Percentiles rank a stretch among this genome's conserved stretches.
phyloP scores from a whole-genome alignment of 306 rosid genomes.

The Herpetospermum pedunculosum region DNA sequence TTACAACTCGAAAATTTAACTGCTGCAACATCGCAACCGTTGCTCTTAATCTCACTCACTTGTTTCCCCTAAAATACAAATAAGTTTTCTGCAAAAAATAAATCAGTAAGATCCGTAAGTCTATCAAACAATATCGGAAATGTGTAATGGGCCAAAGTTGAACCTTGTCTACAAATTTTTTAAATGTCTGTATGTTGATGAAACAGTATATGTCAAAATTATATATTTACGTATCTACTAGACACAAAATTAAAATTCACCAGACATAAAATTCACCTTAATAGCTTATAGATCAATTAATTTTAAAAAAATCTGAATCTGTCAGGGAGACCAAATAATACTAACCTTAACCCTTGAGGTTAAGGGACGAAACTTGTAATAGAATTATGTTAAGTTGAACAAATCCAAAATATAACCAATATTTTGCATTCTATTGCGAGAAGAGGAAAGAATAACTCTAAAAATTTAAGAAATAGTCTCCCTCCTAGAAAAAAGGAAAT shows the following conservation, averaged over 20 bases:
- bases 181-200: no score
- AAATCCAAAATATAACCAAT: conserved; percentile 8
- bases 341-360: no score
- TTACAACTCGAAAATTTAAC: not conserved
- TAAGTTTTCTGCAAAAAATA: conserved; percentile 73
- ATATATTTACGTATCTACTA: no score
- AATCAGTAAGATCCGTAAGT: not conserved
- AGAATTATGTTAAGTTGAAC: not conserved
- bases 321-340: no score
- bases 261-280: no score
- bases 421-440: not conserved
- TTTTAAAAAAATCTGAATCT: no score
- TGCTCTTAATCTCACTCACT: conserved; percentile 29
- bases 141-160: not conserved
- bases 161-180: not conserved
- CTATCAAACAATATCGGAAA: not conserved
- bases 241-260: no score
- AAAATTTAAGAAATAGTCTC: no score
- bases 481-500: no score
- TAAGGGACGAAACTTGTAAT: no score
- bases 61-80: conserved; percentile 78
- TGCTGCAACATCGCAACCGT: not conserved
- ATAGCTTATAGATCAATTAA: no score
- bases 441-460: not conserved
- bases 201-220: no score